Base-by-base conservation (phyloP, 106 monocot genomes). In the Iris macrosiphon region DNA sequence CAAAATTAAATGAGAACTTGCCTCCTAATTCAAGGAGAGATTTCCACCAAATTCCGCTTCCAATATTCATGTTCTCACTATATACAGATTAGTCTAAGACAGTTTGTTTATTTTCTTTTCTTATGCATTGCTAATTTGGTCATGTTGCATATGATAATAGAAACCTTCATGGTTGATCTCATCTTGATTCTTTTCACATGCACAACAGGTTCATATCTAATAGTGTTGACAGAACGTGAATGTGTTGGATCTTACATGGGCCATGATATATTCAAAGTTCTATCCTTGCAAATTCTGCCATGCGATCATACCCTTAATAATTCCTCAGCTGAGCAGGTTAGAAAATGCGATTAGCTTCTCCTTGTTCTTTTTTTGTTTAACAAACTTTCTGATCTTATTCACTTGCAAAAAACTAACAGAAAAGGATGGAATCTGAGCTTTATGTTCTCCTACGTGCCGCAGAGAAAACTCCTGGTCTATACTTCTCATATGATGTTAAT, bases 401-500 rank as follows among this genome's bases (percentile, higher is more conserved):
- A 20, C 13, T 35, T 67, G 4, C 22, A 15, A 19, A 7, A 30
- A 68, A 57, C 63, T 62, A 30, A 49, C 82, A 95, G 98, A 91
- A 83, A 76, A 87, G 74, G 71, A 64, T 91, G 75, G 98, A 99
- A 53, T 42, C 68, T 46, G 91, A 99, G 45, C 73, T 99, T 69
- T 79, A 79, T 69, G 49, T 57, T 23, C 75, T 99, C 38, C 64
- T 99, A 68, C 71, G 69, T 69, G 81, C 75, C 71, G 86, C 78
- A 51, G 70, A 92, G 65, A 81, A 54, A 55, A 80, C 83, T 46
- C 46, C 69, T 67, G 98, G 98, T 47, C 74, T 99, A 24, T 91
- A 81, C 72, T 99, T 99, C 76, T 99, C 98, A 14, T 99, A 99
- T 75, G 87, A 99, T 71, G 73, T 84, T 42, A 99, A 99, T 53